Evolutionary conservation across 1,284 basidiomycete genomes (phyloP), one percentile per base, ranked within the genome.

Genomic region (Takashimella tepidaria): DNA sequence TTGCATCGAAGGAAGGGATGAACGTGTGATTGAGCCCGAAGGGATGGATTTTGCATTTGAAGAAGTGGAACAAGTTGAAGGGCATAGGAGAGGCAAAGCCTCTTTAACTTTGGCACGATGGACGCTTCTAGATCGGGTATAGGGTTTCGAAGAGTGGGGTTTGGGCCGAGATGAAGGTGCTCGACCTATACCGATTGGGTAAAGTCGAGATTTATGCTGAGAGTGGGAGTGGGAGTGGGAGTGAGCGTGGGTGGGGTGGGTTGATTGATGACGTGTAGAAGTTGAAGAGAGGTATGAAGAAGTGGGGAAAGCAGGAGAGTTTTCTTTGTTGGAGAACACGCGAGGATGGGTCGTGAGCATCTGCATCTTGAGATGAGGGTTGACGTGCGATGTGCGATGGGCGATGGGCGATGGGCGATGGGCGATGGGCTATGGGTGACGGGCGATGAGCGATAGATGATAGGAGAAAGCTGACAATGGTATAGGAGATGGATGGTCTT

Each of bases 241-340:
- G 20, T 47, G 56, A 22, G 55, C 50, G 47, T 50, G 54, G 50
- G 49, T 45, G 49, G 52, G 37, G 27, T 22, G 50, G 37, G 46
- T n/a, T n/a, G n/a, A n/a, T n/a, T n/a, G n/a, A n/a, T n/a, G 42
- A 43, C 12, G 21, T 37, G 31, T 48, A 50, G 10, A 51, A 53
- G 21, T 56, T 25, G 19, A 58, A 53, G 16, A 54, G 48, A 16
- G 47, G 50, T 45, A 57, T 37, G 41, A 49, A 54, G 20, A 50
- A 49, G 20, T 51, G 50, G 46, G 27, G 6, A 25, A 40, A 27
- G 53, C 20, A 40, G 24, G 47, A 22, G 51, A 47, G 55, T 62
- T 62, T 48, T 63, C 62, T 51, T 64, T 64, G 58, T 68, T 65
- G 40, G 63, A 61, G 41, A 52, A 52, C 45, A 49, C 26, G 27